These are phyloP conservation scores for Aspergillus brasiliensis DNA, from an alignment of 2,329 filamentous ascomycete species.

Conservation along the genomic window DNA sequence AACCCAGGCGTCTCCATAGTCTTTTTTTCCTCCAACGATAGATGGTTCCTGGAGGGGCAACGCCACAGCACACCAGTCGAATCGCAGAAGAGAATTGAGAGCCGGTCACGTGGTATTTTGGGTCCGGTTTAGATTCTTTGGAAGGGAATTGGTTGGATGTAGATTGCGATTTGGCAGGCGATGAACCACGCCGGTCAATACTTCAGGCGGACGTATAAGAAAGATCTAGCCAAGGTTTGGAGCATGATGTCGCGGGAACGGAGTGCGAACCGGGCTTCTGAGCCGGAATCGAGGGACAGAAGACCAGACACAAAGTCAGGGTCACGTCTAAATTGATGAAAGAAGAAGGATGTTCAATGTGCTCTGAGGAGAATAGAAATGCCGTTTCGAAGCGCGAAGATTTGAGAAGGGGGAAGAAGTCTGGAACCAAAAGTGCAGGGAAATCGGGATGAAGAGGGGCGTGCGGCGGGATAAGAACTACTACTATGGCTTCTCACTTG, in stretches of 20 bases:
- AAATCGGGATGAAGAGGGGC: too few relatives aligned
- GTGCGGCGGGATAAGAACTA: too few relatives aligned
- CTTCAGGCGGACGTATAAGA: neutral
- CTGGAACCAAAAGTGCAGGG: too few relatives aligned
- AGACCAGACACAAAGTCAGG: neutral
- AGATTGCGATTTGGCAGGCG: neutral
- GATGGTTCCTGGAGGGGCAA: neutral
- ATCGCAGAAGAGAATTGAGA: neutral
- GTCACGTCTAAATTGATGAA: neutral
- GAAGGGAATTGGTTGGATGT: neutral
- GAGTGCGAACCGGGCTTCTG: neutral
- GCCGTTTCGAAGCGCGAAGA: too few relatives aligned
- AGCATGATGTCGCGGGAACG: neutral
- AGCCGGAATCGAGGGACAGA: neutral
- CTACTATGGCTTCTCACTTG: too few relatives aligned
- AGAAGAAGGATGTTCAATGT: too few relatives aligned
- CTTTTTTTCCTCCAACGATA: neutral
- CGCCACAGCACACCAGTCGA: neutral
- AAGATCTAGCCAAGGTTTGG: neutral
- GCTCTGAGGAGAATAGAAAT: too few relatives aligned
- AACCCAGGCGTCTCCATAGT: slow-evolving; percentile 15
- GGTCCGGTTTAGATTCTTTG: neutral
- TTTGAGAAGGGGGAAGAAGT: too few relatives aligned
- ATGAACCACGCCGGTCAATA: neutral
- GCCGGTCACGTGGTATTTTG: neutral